Evolutionary conservation across 1,284 basidiomycete genomes (phyloP).

Genomic region (Marasmius fiardii): DNA sequence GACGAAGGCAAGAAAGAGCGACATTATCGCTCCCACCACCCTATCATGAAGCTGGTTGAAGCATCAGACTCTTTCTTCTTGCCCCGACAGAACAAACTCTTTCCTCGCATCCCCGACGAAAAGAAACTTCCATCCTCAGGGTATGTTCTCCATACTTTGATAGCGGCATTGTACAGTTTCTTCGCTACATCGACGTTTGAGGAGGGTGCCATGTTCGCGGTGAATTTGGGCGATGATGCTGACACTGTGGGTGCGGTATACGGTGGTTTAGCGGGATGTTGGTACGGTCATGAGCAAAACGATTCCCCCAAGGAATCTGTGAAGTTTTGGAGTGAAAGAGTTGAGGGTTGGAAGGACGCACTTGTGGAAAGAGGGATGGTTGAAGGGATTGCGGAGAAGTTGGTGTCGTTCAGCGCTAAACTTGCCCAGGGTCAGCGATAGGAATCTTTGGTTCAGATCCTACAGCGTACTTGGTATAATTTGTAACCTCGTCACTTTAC

Average conservation of each 20-base stretch:
- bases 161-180: conserved; percentile 41
- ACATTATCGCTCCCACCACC: conserved; percentile 31
- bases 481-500: no score
- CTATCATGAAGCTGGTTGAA: conserved; percentile 29
- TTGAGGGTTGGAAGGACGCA: conserved; percentile 30
- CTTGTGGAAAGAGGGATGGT: conserved; percentile 31
- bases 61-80: conserved; percentile 1
- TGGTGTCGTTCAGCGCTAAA: conserved; percentile 21
- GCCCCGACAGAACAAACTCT: conserved; percentile 14
- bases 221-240: conserved; percentile 40
- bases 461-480: no score
- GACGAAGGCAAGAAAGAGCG: conserved; percentile 23
- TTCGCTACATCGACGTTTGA: conserved; percentile 39
- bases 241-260: conserved; percentile 42
- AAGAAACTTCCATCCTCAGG: conserved; percentile 32
- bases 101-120: conserved; percentile 24
- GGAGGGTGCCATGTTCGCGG: conserved; percentile 36
- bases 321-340: conserved; percentile 34
- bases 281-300: conserved; percentile 27
- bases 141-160: conserved; percentile 34
- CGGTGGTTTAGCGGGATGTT: conserved; percentile 37
- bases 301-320: conserved; percentile 16
- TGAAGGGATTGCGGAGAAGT: conserved; percentile 32
- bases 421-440: not conserved
- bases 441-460: no score